Evolutionary conservation across 2,329 filamentous ascomycete genomes (phyloP).

Genomic region (Epichloe festucae): DNA sequence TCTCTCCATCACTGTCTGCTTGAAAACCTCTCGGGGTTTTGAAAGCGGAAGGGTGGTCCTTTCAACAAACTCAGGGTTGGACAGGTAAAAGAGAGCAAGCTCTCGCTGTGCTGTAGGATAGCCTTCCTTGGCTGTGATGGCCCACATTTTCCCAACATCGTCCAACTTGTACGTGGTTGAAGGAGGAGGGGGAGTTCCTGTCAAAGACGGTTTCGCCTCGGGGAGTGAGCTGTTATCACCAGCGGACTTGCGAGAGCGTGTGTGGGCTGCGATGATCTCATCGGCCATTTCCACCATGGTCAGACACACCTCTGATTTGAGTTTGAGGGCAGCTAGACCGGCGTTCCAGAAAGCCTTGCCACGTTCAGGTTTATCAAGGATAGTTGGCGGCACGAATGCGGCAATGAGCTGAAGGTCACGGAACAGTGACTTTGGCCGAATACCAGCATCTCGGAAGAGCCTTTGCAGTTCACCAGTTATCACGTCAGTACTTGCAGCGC

Average conservation of each 20-base stretch:
- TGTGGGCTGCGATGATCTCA: conserved; percentile 46
- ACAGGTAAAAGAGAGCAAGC: conserved; percentile 84
- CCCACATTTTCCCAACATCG: conserved; percentile 80
- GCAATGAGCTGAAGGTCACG: conserved; percentile 68
- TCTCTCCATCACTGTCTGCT: conserved; percentile 68
- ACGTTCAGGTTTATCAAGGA: conserved; percentile 48
- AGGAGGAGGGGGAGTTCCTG: conserved; percentile 33
- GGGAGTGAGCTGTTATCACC: conserved; percentile 18
- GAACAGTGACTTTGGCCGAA: conserved; percentile 70
- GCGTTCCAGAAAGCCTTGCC: conserved; percentile 84
- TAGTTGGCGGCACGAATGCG: conserved; percentile 46
- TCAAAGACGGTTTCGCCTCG: conserved; percentile 21
- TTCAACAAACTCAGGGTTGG: conserved; percentile 73
- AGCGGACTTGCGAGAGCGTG: conserved; percentile 42
- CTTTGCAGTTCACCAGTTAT: conserved; percentile 54
- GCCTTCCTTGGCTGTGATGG: conserved; percentile 88
- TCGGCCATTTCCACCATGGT: conserved; percentile 57
- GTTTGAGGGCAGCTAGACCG: conserved; percentile 70
- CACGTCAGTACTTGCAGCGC: conserved; percentile 44
- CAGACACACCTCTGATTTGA: conserved; percentile 78
- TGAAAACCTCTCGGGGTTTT: conserved; percentile 79
- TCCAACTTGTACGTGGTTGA: conserved; percentile 56
- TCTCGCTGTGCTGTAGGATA: conserved; percentile 75
- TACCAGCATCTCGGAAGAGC: conserved; percentile 52
- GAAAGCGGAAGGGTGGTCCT: conserved; percentile 74